Evolutionary conservation across 371 early-diverging fungal genomes (phyloP).

Genomic region (Encephalitozoon hellem): DNA sequence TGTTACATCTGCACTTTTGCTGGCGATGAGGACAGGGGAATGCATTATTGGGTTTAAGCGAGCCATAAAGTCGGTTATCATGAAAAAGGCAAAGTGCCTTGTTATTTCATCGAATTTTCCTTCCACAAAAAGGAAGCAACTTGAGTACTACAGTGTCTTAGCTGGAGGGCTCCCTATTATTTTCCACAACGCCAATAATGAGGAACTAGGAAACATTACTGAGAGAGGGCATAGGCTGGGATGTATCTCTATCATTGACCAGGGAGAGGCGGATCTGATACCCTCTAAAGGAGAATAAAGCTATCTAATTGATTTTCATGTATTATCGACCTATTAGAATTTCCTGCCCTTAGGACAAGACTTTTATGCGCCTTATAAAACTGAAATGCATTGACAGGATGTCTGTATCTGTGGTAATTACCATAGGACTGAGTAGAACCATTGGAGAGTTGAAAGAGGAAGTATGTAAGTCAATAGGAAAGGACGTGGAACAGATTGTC

Average conservation of each 20-base stretch:
- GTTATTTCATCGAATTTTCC: slow-evolving; percentile 59
- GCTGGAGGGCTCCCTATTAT: slow-evolving; percentile 58
- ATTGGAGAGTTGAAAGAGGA: not conserved
- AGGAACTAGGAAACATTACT: slow-evolving; percentile 55
- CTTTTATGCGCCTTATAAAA: not conserved
- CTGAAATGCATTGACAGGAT: not conserved
- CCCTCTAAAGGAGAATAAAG: slow-evolving; percentile 11
- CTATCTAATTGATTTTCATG: not conserved
- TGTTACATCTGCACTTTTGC: slow-evolving; percentile 54
- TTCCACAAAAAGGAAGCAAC: slow-evolving; percentile 46
- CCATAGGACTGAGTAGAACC: not conserved
- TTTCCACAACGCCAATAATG: slow-evolving; percentile 60
- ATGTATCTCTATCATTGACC: slow-evolving; percentile 60
- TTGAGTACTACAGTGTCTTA: slow-evolving; percentile 61
- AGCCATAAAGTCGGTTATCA: slow-evolving; percentile 51
- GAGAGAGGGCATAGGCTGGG: slow-evolving; percentile 56
- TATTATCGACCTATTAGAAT: not conserved
- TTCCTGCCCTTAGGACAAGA: not conserved
- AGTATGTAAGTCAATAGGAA: not conserved
- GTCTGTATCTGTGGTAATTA: not conserved
- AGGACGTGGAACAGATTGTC: not conserved
- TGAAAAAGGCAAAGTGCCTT: slow-evolving; percentile 53
- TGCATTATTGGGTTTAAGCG: slow-evolving; percentile 58
- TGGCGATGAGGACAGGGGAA: slow-evolving; percentile 62
- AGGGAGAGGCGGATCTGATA: slow-evolving; percentile 60